Percentiles rank a stretch among this genome's conserved stretches.
phyloP scores from a whole-genome alignment of 305 asterid species.

The Fraxinus floribunda region DNA sequence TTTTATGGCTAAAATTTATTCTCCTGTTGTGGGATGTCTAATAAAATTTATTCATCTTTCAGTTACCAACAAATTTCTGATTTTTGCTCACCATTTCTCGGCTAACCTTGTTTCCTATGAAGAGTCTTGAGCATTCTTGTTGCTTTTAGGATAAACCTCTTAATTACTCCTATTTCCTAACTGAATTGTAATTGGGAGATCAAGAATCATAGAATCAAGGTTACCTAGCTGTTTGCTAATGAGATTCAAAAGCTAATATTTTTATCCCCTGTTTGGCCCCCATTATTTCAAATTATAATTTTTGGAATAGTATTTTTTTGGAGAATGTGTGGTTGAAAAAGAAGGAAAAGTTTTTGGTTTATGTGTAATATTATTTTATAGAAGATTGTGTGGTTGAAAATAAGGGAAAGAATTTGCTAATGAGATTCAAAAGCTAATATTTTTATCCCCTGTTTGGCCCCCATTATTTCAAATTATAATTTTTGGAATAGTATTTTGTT shows the following conservation, averaged over 20 bases:
- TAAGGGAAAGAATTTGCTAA: too few species aligned
- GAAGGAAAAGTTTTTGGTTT: too few species aligned
- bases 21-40: background rate
- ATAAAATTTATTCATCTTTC: background rate
- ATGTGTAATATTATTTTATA: too few species aligned
- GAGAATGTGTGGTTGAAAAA: too few species aligned
- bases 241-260: background rate
- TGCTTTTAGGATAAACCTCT: background rate
- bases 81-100: background rate
- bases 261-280: background rate
- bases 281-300: too few species aligned
- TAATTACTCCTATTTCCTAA: slow-evolving; percentile 1
- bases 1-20: background rate
- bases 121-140: background rate
- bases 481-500: too few species aligned
- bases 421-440: background rate
- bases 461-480: too few species aligned
- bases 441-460: background rate
- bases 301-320: too few species aligned
- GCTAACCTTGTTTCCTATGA: background rate
- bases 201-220: slow-evolving; percentile 1
- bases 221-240: background rate
- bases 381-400: too few species aligned
- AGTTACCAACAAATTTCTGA: background rate
- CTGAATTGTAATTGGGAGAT: background rate